A percentile compares a stretch with the other conserved stretches of the same genome.
Evolutionary conservation across 495 filamentous ascomycete species (phyloP).

Genomic region (Parathielavia hyrcaniae): DNA sequence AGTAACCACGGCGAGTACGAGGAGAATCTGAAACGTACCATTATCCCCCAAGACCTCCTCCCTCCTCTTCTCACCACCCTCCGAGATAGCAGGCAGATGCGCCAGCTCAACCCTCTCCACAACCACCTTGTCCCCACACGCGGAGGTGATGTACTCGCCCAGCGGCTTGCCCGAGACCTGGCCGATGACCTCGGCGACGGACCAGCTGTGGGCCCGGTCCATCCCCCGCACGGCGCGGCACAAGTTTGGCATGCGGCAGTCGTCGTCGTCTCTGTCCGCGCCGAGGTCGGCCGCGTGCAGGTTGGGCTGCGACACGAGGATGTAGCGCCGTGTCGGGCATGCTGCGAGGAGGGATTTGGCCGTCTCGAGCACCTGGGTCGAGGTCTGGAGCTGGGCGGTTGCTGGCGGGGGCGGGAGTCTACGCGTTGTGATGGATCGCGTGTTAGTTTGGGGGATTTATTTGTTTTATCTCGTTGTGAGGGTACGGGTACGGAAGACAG

Average conservation of each 20-base stretch:
- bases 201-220: conserved; percentile 26
- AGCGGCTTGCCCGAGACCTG: conserved; percentile 44
- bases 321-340: conserved; percentile 74
- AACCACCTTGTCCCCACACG: conserved; percentile 32
- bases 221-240: conserved; percentile 24
- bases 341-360: conserved; percentile 47
- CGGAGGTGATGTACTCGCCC: conserved; percentile 27
- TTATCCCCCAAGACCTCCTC: conserved; percentile 54
- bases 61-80: conserved; percentile 45
- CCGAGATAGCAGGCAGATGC: conserved; percentile 41
- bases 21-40: conserved; percentile 40
- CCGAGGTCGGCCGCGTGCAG: conserved; percentile 61
- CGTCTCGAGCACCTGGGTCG: conserved; percentile 33
- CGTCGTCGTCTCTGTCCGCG: conserved; percentile 21
- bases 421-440: not conserved
- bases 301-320: conserved; percentile 75
- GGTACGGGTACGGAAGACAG: not conserved
- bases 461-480: conserved; percentile 12
- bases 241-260: conserved; percentile 31
- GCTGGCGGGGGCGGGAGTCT: conserved; percentile 31
- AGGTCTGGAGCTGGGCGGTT: conserved; percentile 41
- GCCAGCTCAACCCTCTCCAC: conserved; percentile 48
- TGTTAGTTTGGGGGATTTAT: conserved; percentile 15
- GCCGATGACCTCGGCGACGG: conserved; percentile 59
- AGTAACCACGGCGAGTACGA: too few relatives aligned